Evolutionary conservation across 257 asterid genomes (phyloP).

Genomic region (Fraxinus quadrangulata): DNA sequence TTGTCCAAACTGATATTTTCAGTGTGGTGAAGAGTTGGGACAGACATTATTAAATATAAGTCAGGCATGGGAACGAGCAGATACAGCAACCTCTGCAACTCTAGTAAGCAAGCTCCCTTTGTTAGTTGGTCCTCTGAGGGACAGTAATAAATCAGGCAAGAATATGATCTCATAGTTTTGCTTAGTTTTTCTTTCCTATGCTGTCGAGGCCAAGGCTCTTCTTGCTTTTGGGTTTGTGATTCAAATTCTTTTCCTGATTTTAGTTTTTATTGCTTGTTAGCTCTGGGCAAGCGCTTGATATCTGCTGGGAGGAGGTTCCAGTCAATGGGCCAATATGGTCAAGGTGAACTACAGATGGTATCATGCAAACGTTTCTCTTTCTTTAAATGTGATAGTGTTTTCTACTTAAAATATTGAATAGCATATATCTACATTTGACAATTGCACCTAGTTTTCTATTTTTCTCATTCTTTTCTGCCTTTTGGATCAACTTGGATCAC

Average conservation of each 20-base stretch:
- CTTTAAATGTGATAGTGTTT: neutral
- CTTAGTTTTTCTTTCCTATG: neutral
- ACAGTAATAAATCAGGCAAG: conserved; percentile 76
- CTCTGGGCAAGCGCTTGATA: conserved; percentile 83
- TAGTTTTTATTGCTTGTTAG: conserved; percentile 58
- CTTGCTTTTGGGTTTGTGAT: neutral
- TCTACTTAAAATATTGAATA: neutral
- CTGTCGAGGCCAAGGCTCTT: neutral
- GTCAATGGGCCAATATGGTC: conserved; percentile 90
- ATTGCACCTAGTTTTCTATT: too few relatives aligned
- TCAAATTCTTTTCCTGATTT: conserved; percentile 32
- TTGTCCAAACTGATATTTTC: conserved; percentile 22
- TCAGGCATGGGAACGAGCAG: conserved; percentile 92
- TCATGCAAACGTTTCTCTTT: conserved; percentile 14
- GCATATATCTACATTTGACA: too few relatives aligned
- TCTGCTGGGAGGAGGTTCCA: conserved; percentile 92
- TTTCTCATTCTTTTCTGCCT: too few relatives aligned
- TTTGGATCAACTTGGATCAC: too few relatives aligned
- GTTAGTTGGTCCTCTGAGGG: conserved; percentile 45
- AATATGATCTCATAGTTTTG: neutral
- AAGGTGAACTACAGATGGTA: conserved; percentile 88
- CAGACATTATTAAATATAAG: conserved; percentile 62
- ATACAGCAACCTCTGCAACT: conserved; percentile 62
- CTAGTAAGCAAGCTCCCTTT: conserved; percentile 64
- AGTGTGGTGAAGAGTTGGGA: conserved; percentile 93